Evolutionary conservation across 192 early-diverging fungal species (phyloP), one percentile per base, ranked within the genome.

Genomic region (Coemansia sp.): DNA sequence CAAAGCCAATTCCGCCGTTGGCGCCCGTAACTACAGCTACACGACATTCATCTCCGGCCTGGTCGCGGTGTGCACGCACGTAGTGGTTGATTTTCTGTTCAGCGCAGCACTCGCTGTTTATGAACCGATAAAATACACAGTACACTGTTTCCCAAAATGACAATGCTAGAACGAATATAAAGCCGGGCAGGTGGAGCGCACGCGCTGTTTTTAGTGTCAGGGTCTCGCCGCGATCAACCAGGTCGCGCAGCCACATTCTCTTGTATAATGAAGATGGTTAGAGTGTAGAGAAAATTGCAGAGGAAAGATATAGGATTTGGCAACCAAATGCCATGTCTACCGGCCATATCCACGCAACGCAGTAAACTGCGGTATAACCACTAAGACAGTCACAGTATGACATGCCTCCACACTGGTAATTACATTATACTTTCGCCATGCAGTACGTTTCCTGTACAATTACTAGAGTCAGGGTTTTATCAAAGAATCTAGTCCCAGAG

Each of bases 401-500:
- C 40, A 15, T 42, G 40, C 40, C 11, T 42, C 40, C 40, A n/a
- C 40, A 42, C 11, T 4, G 1, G 40, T 42, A 15, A 42, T 42
- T 42, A n/a, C 40, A 42, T 5, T 42, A 11, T 42, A 42, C 40
- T 42, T 42, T 42, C 15, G 12, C 3, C 40, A 42, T 42, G 40
- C 40, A 42, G 40, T 42, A 42, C 11, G 40, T 14, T 15, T 42
- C 40, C 40, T 31, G 1, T 7, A 31, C 31, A 8, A 31, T 31
- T 31, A 31, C 31, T 31, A 31, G 31, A 31, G 5, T 31, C 31
- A 31, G 31, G 31, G 31, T 31, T 31, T 31, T 31, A 31, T 31
- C 40, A 42, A 42, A 42, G 11, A 2, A 5, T 11, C 62, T 78
- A 88, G 40, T 85, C 88, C 91, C 91, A 92, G 25, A 88, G 89